These are phyloP conservation scores for Aspergillus proliferans DNA, from an alignment of 2,329 filamentous ascomycete species.

Conservation along the genomic window DNA sequence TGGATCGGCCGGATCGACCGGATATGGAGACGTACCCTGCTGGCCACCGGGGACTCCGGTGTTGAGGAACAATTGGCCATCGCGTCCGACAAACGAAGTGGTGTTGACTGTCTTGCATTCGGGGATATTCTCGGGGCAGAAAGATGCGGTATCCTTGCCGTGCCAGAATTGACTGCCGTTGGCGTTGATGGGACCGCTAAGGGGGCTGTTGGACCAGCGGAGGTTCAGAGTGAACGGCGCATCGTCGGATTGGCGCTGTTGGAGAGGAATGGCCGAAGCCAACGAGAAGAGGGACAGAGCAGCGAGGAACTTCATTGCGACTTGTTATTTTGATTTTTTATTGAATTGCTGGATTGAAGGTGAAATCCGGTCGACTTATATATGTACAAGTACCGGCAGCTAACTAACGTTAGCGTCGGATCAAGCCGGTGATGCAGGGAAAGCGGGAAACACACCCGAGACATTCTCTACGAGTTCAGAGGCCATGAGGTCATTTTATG, in stretches of 20 bases:
- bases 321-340: too few relatives aligned
- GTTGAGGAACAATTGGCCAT: conserved; percentile 3
- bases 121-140: conserved; percentile 2
- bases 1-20: background rate
- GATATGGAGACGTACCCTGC: conserved; percentile 1
- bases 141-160: conserved; percentile 1
- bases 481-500: too few relatives aligned
- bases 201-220: conserved; percentile 6
- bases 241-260: background rate
- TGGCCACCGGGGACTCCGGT: conserved; percentile 4
- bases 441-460: too few relatives aligned
- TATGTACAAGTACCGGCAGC: too few relatives aligned
- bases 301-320: background rate
- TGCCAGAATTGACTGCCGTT: conserved; percentile 3
- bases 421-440: too few relatives aligned
- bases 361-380: too few relatives aligned
- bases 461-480: too few relatives aligned
- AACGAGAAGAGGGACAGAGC: background rate
- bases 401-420: too few relatives aligned
- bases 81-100: conserved; percentile 1
- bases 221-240: conserved; percentile 5
- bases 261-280: background rate
- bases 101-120: conserved; percentile 1
- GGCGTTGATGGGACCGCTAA: conserved; percentile 1
- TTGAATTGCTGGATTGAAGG: too few relatives aligned